Evolutionary conservation across 495 filamentous ascomycete genomes (phyloP).

Genomic region (Aspergillus wentii): DNA sequence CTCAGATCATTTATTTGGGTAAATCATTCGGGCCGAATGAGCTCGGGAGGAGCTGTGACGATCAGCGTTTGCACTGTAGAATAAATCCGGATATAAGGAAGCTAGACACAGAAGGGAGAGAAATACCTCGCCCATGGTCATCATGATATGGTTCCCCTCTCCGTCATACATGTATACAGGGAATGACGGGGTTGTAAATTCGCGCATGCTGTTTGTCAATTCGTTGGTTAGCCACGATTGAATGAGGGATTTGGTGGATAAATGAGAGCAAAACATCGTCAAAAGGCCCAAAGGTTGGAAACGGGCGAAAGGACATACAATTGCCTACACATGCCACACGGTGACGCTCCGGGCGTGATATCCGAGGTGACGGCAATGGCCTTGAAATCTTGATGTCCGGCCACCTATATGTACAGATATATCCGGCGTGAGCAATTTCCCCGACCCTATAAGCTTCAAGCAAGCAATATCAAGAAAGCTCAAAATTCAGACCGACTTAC

Average conservation of each 20-base stretch:
- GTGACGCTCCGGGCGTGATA: slow-evolving; percentile 63
- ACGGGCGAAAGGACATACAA: slow-evolving; percentile 21
- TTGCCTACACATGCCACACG: slow-evolving; percentile 64
- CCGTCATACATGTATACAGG: slow-evolving; percentile 93
- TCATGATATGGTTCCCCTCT: slow-evolving; percentile 61
- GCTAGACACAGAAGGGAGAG: neutral
- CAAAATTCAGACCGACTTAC: slow-evolving; percentile 27
- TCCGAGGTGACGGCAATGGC: slow-evolving; percentile 87
- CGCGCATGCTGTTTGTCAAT: slow-evolving; percentile 70
- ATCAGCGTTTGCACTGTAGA: slow-evolving; percentile 12
- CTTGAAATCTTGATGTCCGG: slow-evolving; percentile 66
- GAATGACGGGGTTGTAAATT: slow-evolving; percentile 62
- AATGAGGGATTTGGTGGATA: no score
- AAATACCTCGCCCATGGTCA: slow-evolving; percentile 65
- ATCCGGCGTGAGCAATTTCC: slow-evolving; percentile 1
- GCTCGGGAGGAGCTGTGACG: slow-evolving; percentile 57
- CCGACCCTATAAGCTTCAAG: neutral
- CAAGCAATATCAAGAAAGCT: no score
- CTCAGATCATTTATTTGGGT: slow-evolving; percentile 3
- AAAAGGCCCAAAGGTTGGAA: neutral
- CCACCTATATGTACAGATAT: no score
- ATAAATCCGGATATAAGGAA: neutral
- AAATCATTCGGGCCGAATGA: slow-evolving; percentile 65
- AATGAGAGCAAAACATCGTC: no score
- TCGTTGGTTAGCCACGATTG: no score